phyloP scores from a whole-genome alignment of 1,284 basidiomycete genomes.

The Trichosporon coremiiforme region DNA sequence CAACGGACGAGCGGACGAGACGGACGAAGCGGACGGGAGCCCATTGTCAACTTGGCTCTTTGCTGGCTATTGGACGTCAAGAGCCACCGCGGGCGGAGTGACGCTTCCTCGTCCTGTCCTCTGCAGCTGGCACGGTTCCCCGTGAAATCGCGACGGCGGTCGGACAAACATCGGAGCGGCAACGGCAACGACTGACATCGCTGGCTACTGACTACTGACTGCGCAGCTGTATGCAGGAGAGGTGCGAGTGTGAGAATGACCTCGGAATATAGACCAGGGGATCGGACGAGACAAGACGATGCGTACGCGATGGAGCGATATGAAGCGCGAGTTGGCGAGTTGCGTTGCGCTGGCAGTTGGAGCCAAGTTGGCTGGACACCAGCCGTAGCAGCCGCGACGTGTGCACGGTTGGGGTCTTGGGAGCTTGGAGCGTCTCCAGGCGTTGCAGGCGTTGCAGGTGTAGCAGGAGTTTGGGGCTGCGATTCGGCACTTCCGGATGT shows the following conservation, averaged over 20 bases:
- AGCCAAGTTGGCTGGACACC: neutral
- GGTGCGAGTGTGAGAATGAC: neutral
- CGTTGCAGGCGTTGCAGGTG: too few relatives aligned
- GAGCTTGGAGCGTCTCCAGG: neutral
- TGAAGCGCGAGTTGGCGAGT: neutral
- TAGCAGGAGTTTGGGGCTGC: neutral
- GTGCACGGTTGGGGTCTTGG: neutral
- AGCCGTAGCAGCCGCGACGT: neutral
- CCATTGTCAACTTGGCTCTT: neutral
- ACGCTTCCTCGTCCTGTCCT: neutral
- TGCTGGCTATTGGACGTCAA: neutral
- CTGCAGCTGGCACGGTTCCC: too few relatives aligned
- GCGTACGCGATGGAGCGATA: neutral
- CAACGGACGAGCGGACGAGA: neutral
- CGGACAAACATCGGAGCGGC: conserved; percentile 9
- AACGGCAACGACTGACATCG: neutral
- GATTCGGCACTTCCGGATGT: neutral
- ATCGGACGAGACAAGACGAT: neutral
- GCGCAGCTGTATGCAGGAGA: neutral
- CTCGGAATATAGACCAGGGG: neutral
- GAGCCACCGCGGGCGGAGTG: neutral
- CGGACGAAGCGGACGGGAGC: neutral
- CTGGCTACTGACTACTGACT: neutral
- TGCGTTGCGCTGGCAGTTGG: too few relatives aligned
- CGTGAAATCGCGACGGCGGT: neutral